A percentile compares a stretch with the other conserved stretches of the same genome.
phyloP scores from a whole-genome alignment of 176 grass and related monocot species.

The Oryza glaberrima region DNA sequence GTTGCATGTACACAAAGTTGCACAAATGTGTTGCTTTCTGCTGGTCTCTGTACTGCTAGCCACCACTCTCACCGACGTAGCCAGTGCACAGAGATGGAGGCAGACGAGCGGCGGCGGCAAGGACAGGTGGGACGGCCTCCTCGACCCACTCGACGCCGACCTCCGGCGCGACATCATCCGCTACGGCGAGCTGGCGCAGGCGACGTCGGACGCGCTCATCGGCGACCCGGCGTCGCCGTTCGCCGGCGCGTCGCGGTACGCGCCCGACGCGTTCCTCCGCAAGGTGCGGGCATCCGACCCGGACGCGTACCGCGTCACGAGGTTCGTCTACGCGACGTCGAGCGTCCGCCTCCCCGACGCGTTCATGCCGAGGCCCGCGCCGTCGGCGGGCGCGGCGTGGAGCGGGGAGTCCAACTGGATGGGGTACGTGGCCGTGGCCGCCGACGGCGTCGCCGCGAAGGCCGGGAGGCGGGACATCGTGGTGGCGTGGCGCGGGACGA shows the following conservation, averaged over 20 bases:
- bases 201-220: slow-evolving; percentile 70
- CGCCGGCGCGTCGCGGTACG: slow-evolving; percentile 62
- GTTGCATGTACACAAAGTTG: slow-evolving; percentile 17
- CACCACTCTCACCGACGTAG: slow-evolving; percentile 11
- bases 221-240: slow-evolving; percentile 53
- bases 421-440: slow-evolving; percentile 81
- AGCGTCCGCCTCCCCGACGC: slow-evolving; percentile 32
- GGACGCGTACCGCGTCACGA: slow-evolving; percentile 55
- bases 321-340: slow-evolving; percentile 85
- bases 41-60: slow-evolving; percentile 8
- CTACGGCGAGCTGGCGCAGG: slow-evolving; percentile 77
- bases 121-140: slow-evolving; percentile 54
- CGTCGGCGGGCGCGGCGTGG: slow-evolving; percentile 36
- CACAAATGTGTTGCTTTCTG: slow-evolving; percentile 40
- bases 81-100: slow-evolving; percentile 51
- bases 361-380: slow-evolving; percentile 42
- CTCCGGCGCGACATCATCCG: slow-evolving; percentile 65
- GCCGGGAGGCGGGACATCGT: slow-evolving; percentile 76
- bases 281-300: slow-evolving; percentile 40
- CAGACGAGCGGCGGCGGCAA: slow-evolving; percentile 55
- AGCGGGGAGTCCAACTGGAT: slow-evolving; percentile 77
- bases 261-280: slow-evolving; percentile 43
- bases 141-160: slow-evolving; percentile 60
- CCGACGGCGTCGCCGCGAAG: slow-evolving; percentile 58
- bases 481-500: slow-evolving; percentile 82